Conservation (phyloP, 306 rosid species). For the Castanea sativa region DNA sequence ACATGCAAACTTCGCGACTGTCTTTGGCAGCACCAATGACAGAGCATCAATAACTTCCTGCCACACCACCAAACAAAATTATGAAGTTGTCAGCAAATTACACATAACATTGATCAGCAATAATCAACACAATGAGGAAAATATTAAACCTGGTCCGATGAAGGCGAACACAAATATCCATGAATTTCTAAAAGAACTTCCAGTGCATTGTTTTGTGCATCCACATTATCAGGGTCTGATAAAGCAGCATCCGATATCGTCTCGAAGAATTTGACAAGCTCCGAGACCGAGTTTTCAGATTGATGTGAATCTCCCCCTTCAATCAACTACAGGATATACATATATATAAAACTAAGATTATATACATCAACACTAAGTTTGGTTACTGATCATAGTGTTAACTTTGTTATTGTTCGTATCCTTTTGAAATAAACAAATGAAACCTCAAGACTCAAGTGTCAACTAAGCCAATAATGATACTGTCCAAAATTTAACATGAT, state of each 20-base stretch:
- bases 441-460: too few species aligned
- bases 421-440: neutral
- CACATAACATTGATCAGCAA: neutral
- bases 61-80: slow-evolving; percentile 7
- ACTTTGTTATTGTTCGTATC: neutral
- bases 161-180: slow-evolving; percentile 51
- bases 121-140: neutral
- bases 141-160: slow-evolving; percentile 51
- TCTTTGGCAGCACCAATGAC: slow-evolving; percentile 73
- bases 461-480: too few species aligned
- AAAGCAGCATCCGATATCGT: slow-evolving; percentile 46
- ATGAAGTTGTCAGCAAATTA: slow-evolving; percentile 2
- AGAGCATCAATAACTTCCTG: slow-evolving; percentile 70
- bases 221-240: slow-evolving; percentile 46
- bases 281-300: slow-evolving; percentile 36
- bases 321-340: slow-evolving; percentile 32
- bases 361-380: neutral
- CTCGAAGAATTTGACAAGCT: slow-evolving; percentile 55
- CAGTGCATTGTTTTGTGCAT: slow-evolving; percentile 35
- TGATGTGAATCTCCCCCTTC: slow-evolving; percentile 43
- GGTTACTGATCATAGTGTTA: neutral
- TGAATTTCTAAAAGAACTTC: slow-evolving; percentile 52
- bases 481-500: neutral
- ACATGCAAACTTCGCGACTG: slow-evolving; percentile 60
- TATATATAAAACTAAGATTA: slow-evolving; percentile 3